Conservation (phyloP, 345 rosid species). For the Iberis pinnata region DNA sequence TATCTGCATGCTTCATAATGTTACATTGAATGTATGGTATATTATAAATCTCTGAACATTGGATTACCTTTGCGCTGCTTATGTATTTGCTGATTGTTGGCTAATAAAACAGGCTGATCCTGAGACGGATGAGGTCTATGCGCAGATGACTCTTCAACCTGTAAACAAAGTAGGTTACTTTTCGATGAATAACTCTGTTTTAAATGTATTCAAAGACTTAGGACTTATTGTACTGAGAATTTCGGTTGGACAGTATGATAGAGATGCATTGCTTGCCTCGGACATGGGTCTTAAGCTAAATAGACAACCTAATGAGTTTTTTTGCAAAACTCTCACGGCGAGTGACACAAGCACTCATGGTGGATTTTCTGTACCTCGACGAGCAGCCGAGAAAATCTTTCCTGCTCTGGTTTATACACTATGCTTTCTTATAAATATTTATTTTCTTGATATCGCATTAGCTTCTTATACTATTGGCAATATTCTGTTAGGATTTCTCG, state of each 20-base stretch:
- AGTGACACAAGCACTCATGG: slow-evolving; percentile 99
- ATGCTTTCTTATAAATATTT: slow-evolving; percentile 10
- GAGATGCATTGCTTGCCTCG: slow-evolving; percentile 78
- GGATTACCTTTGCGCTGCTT: slow-evolving; percentile 6
- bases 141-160: slow-evolving; percentile 77
- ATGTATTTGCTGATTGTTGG: background rate
- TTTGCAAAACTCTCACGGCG: slow-evolving; percentile 92
- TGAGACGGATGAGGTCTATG: slow-evolving; percentile 76
- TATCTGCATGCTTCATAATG: slow-evolving; percentile 66
- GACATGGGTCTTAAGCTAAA: slow-evolving; percentile 72
- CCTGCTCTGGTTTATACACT: slow-evolving; percentile 65
- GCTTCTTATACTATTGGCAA: slow-evolving; percentile 17
- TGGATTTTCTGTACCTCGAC: slow-evolving; percentile 93
- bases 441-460: slow-evolving; percentile 5
- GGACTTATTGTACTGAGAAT: slow-evolving; percentile 16
- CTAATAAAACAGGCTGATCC: slow-evolving; percentile 51
- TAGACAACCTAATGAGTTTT: slow-evolving; percentile 73
- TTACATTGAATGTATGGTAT: slow-evolving; percentile 54
- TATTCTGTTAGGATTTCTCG: slow-evolving; percentile 63
- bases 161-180: slow-evolving; percentile 31
- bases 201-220: background rate
- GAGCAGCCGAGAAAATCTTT: slow-evolving; percentile 93
- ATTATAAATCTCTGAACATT: background rate
- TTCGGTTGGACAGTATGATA: slow-evolving; percentile 62
- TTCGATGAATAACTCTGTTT: background rate